Percentiles rank a stretch among this genome's conserved stretches.
Conservation (phyloP, 2,329 filamentous ascomycete genomes). For the Aspergillus candidus region DNA sequence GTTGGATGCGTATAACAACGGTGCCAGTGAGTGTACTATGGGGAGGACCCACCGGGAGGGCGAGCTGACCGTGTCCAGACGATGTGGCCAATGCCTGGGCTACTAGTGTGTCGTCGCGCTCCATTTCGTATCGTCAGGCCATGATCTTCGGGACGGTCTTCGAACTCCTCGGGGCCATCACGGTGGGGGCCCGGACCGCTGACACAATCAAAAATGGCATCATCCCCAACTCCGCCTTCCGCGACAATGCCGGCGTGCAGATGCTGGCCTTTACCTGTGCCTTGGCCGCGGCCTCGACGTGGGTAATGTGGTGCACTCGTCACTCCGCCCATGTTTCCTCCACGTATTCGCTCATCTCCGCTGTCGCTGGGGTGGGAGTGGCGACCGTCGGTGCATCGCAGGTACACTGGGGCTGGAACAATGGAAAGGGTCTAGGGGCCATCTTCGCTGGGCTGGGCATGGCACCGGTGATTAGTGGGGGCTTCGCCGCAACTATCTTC, state of each 20-base stretch:
- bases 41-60: not conserved
- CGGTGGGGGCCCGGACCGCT: conserved; percentile 63
- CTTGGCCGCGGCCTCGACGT: conserved; percentile 40
- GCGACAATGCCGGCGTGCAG: conserved; percentile 58
- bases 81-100: conserved; percentile 84
- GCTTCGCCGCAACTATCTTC: conserved; percentile 64
- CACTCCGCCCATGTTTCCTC: conserved; percentile 69
- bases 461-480: conserved; percentile 61
- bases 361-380: conserved; percentile 63
- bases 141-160: conserved; percentile 55
- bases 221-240: conserved; percentile 56
- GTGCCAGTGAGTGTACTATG: conserved; percentile 56
- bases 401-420: conserved; percentile 65
- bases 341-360: conserved; percentile 65
- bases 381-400: conserved; percentile 56
- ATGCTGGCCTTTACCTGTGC: conserved; percentile 50
- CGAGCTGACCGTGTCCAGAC: conserved; percentile 31
- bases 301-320: conserved; percentile 75
- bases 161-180: conserved; percentile 61
- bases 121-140: conserved; percentile 37
- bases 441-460: conserved; percentile 61
- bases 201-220: conserved; percentile 76
- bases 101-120: conserved; percentile 73
- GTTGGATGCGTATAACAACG: conserved; percentile 73
- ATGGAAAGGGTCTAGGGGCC: conserved; percentile 61